Base-by-base conservation (phyloP, 129 eudicot species). In the Heracleum sosnowskyi region DNA sequence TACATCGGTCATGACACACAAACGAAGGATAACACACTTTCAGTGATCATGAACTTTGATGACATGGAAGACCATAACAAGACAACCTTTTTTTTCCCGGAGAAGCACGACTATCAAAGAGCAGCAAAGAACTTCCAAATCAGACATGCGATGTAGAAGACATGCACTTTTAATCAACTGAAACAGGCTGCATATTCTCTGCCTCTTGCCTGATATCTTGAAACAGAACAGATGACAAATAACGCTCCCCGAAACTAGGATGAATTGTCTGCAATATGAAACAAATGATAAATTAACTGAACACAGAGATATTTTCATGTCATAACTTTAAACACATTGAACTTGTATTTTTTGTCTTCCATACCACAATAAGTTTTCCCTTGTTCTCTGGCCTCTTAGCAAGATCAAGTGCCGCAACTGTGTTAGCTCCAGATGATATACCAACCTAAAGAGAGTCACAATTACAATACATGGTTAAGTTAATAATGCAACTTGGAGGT, bases 351-450 rank as follows among this genome's bases (percentile, higher is more conserved):
- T 42, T 64, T 78, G 35, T 69, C 35, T 40, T 84, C 82, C 78
- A 16, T 94, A 94, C 98, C 93, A 91, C 98, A 84, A 95, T 95
- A 71, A 95, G 98, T 81, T 95, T 95, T 83, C 98, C 97, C 85
- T 86, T 95, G 94, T 95, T 95, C 83, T 95, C 98, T 55, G 98
- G 97, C 84, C 92, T 90, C 77, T 74, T 82, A 20, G 98, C 98
- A 72, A 95, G 96, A 55, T 88, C 80, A 49, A 95, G 88, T 20
- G 98, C 96, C 22, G 98, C 98, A 74, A 95, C 96, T 53, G 97
- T 95, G 79, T 91, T 91, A n/a, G 97, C 98, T 40, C 98, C 98
- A 3, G 98, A 95, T 68, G 98, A 95, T 80, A 95, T 95, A 47
- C 98, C 98, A 60, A 95, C 98, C 98, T 91, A 73, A 76, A 84